Percentiles rank a stretch among this genome's conserved stretches.
Evolutionary conservation across 768 basidiomycete species (phyloP).

Genomic region (Mycena galericulata): DNA sequence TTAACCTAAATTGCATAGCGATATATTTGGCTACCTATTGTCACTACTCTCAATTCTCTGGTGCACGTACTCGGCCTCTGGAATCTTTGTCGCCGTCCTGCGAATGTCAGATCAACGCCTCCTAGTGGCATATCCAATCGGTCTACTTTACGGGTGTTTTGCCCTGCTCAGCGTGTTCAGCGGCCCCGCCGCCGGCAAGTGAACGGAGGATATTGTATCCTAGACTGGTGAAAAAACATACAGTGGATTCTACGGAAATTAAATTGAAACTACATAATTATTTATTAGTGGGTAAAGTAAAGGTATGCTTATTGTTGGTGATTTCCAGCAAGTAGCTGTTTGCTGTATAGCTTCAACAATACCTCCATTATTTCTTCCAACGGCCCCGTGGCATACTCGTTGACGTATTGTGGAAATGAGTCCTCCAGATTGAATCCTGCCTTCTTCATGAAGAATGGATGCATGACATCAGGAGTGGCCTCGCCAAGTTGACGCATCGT

Average conservation of each 20-base stretch:
- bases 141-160: conserved; percentile 93
- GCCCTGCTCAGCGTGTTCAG: conserved; percentile 94
- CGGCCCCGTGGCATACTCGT: conserved; percentile 88
- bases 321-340: conserved; percentile 65
- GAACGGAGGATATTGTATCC: conserved; percentile 26
- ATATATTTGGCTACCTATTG: conserved; percentile 86
- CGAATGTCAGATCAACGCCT: conserved; percentile 96
- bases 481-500: conserved; percentile 89
- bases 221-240: conserved; percentile 11
- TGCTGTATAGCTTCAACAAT: conserved; percentile 80
- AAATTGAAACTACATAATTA: conserved; percentile 38
- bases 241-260: conserved; percentile 18
- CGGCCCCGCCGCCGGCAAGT: conserved; percentile 45
- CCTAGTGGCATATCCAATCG: conserved; percentile 96
- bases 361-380: conserved; percentile 89
- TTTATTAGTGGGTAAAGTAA: conserved; percentile 23
- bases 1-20: conserved; percentile 58
- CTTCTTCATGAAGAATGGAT: conserved; percentile 88
- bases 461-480: conserved; percentile 91
- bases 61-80: conserved; percentile 97
- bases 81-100: conserved; percentile 95
- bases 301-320: conserved; percentile 31
- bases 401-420: conserved; percentile 86
- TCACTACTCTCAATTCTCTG: conserved; percentile 88
- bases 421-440: conserved; percentile 88